Conservation (phyloP, 371 early-diverging fungal genomes). For the Enterocytospora artemiae region DNA sequence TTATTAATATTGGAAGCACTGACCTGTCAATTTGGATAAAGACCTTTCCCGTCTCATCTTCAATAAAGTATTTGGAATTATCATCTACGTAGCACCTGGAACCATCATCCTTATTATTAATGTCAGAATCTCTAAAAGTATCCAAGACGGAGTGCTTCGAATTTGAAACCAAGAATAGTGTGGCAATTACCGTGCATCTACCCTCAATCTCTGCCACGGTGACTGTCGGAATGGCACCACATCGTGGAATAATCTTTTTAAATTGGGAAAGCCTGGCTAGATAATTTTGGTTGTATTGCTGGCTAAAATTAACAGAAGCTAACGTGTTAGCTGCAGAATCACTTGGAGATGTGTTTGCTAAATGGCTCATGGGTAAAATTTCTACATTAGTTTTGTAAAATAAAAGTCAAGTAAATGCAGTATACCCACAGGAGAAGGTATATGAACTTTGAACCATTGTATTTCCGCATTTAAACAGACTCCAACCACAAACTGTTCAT, state of each 20-base stretch:
- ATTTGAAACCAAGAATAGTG: constrained; percentile 24
- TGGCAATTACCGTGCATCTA: constrained; percentile 29
- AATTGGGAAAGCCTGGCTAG: not conserved
- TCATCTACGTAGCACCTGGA: constrained; percentile 18
- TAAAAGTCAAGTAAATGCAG: not conserved
- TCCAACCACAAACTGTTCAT: not conserved
- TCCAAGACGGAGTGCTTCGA: constrained; percentile 37
- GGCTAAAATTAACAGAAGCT: not conserved
- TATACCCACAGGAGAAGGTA: not conserved
- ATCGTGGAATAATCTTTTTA: not conserved
- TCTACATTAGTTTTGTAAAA: not conserved
- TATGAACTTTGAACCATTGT: not conserved
- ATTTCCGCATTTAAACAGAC: not conserved
- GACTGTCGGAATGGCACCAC: constrained; percentile 3
- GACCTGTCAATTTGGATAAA: constrained; percentile 17
- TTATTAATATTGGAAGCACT: constrained; percentile 4
- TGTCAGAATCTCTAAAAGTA: constrained; percentile 7
- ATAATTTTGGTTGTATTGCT: constrained; percentile 8
- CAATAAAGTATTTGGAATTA: constrained; percentile 29
- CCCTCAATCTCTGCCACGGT: not conserved
- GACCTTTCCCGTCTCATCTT: constrained; percentile 37
- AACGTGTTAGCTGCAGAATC: not conserved
- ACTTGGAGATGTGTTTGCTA: not conserved
- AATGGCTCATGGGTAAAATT: not conserved
- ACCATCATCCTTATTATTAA: constrained; percentile 2